These are phyloP conservation scores for Vigna reflexopilosa DNA, from an alignment of 306 rosid species.

Conservation along the genomic window DNA sequence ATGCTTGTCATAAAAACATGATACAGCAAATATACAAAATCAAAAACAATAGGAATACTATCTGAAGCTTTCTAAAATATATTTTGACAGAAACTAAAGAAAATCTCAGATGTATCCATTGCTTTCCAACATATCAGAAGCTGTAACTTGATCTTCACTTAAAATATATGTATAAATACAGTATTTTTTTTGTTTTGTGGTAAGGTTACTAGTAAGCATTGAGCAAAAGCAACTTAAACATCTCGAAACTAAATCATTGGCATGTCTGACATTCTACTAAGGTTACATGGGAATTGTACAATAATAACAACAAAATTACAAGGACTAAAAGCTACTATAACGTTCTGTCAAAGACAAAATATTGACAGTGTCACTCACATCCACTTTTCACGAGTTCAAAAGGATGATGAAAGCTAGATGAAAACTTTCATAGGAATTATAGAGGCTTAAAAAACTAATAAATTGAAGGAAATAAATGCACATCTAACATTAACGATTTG, in stretches of 20 bases:
- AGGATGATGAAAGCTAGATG: not conserved
- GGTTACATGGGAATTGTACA: constrained; percentile 16
- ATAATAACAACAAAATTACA: not conserved
- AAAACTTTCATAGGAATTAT: not conserved
- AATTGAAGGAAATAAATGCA: not conserved
- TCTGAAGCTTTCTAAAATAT: too few species aligned
- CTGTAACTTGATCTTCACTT: constrained; percentile 4
- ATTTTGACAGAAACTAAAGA: not conserved
- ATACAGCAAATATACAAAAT: too few species aligned
- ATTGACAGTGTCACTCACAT: not conserved
- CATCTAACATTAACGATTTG: not conserved
- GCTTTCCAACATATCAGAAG: constrained; percentile 10
- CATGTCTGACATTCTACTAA: not conserved
- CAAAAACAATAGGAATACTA: too few species aligned
- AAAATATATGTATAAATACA: not conserved
- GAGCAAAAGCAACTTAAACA: constrained; percentile 18
- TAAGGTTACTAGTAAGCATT: constrained; percentile 18
- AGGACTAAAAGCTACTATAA: not conserved
- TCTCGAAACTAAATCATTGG: constrained; percentile 7
- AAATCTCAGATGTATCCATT: not conserved
- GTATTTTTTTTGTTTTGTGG: not conserved
- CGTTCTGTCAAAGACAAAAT: not conserved
- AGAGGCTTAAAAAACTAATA: constrained; percentile 8
- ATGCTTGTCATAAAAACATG: too few species aligned
- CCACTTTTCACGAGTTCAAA: not conserved